Evolutionary conservation across 31 red algal species (phyloP).

Genomic region (Odonthalia washingtoniensis): DNA sequence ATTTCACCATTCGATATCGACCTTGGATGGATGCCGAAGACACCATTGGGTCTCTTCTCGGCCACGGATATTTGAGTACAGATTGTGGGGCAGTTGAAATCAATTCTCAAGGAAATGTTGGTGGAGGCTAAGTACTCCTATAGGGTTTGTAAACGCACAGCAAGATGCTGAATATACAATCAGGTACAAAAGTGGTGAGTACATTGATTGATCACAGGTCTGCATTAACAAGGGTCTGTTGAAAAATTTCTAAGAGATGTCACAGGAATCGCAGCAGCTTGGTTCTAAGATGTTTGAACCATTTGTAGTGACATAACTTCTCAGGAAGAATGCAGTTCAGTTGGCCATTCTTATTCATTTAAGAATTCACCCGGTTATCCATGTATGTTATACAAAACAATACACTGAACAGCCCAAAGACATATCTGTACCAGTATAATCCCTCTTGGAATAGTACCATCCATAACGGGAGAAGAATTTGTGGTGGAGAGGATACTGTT

Average conservation of each 20-base stretch:
- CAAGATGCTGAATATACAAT: background rate
- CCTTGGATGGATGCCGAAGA: too few relatives aligned
- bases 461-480: too few relatives aligned
- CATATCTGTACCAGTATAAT: too few relatives aligned
- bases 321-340: too few relatives aligned
- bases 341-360: too few relatives aligned
- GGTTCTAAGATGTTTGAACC: background rate
- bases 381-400: too few relatives aligned
- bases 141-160: background rate
- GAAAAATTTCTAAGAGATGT: background rate
- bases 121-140: background rate
- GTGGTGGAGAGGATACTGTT: background rate
- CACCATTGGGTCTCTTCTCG: too few relatives aligned
- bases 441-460: too few relatives aligned
- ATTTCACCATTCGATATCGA: slow-evolving; percentile 4
- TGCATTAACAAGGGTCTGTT: background rate
- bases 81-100: too few relatives aligned
- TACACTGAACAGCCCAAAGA: background rate
- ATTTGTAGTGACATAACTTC: background rate
- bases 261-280: too few relatives aligned
- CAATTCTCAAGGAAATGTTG: background rate
- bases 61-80: too few relatives aligned
- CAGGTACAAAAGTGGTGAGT: too few relatives aligned
- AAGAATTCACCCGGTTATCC: background rate
- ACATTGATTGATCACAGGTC: background rate